phyloP scores from a whole-genome alignment of 2,329 filamentous ascomycete species.

The Shiraia sp. region DNA sequence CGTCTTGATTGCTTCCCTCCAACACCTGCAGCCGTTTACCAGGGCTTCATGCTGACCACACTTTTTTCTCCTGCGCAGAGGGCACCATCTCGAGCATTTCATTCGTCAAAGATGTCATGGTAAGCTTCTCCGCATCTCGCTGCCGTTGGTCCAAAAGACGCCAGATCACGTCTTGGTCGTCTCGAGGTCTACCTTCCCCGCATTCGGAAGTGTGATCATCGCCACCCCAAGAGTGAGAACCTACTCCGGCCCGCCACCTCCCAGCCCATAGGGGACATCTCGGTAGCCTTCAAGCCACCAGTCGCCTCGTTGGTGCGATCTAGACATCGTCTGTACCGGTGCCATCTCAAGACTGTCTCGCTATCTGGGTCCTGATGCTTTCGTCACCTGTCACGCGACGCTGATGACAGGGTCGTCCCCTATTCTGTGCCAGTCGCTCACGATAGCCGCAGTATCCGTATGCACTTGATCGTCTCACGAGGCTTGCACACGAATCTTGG shows the following conservation, averaged over 20 bases:
- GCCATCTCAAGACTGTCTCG: slow-evolving; percentile 16
- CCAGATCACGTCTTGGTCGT: slow-evolving; percentile 14
- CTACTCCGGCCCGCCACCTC: slow-evolving; percentile 26
- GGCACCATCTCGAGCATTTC: slow-evolving; percentile 82
- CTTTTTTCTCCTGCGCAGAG: slow-evolving; percentile 56
- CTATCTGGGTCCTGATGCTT: slow-evolving; percentile 22
- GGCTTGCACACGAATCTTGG: slow-evolving; percentile 69
- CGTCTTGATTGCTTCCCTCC: slow-evolving; percentile 13
- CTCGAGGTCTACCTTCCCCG: slow-evolving; percentile 34
- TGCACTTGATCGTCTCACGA: slow-evolving; percentile 68
- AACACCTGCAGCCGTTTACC: slow-evolving; percentile 20
- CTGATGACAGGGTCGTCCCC: slow-evolving; percentile 15
- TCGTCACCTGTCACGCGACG: slow-evolving; percentile 36
- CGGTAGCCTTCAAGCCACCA: slow-evolving; percentile 32
- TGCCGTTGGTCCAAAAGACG: slow-evolving; percentile 10
- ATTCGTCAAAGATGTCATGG: slow-evolving; percentile 81
- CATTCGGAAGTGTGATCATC: slow-evolving; percentile 33
- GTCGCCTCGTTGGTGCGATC: slow-evolving; percentile 23
- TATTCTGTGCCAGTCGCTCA: slow-evolving; percentile 29
- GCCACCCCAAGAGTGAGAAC: slow-evolving; percentile 27
- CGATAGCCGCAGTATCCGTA: slow-evolving; percentile 70
- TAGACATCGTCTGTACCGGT: slow-evolving; percentile 17
- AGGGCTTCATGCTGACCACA: slow-evolving; percentile 28
- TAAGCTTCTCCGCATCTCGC: slow-evolving; percentile 54
- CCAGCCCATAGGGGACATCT: slow-evolving; percentile 14